phyloP scores from a whole-genome alignment of 225 moss, liverwort and hornwort species.

The Pleurozium schreberi region DNA sequence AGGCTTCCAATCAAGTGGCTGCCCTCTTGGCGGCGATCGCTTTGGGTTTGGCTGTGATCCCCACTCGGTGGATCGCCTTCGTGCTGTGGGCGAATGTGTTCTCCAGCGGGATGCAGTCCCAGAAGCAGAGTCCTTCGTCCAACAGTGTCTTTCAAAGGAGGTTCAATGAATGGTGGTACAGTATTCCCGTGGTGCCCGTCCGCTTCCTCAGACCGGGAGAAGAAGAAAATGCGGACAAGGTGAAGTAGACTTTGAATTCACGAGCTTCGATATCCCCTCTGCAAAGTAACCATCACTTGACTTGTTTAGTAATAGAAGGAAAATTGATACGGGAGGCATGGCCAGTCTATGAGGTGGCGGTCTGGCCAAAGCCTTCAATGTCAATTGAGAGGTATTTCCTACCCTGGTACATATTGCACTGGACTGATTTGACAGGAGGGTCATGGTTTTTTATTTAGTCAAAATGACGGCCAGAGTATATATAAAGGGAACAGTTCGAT shows the following conservation, averaged over 20 bases:
- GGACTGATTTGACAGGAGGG: background rate
- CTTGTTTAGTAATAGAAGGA: background rate
- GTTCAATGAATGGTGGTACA: slow-evolving; percentile 53
- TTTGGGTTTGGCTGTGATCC: slow-evolving; percentile 32
- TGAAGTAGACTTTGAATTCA: background rate
- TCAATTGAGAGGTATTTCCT: background rate
- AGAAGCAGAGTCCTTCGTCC: slow-evolving; percentile 33
- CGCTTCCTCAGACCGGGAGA: slow-evolving; percentile 50
- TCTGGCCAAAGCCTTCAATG: background rate
- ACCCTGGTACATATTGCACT: background rate
- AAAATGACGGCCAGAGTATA: background rate
- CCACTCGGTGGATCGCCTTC: slow-evolving; percentile 26
- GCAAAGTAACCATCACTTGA: background rate
- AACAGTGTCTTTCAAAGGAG: slow-evolving; percentile 32
- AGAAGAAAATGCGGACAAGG: slow-evolving; percentile 19
- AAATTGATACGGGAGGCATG: background rate
- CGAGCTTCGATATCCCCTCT: background rate
- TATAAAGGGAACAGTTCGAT: background rate
- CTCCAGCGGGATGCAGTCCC: slow-evolving; percentile 26
- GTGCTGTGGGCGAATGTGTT: slow-evolving; percentile 40
- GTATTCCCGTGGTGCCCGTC: slow-evolving; percentile 42
- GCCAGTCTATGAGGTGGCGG: background rate
- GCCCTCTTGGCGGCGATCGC: slow-evolving; percentile 21
- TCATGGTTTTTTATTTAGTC: background rate
- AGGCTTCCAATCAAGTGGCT: slow-evolving; percentile 53